These are phyloP conservation scores for Datisca glomerata DNA, from an alignment of 306 rosid genomes.

Conservation along the genomic window DNA sequence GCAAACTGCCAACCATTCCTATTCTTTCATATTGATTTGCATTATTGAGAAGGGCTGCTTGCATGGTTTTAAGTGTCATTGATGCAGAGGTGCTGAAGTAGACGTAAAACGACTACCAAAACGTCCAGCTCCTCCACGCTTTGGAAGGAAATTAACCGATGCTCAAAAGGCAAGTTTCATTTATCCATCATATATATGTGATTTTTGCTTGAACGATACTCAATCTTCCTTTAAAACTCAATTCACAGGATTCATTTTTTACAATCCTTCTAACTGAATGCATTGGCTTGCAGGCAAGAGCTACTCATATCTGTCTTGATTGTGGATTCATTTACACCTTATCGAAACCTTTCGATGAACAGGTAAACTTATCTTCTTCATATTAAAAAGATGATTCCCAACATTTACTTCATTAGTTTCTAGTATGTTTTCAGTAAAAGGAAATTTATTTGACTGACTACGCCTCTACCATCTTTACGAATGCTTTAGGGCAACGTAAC, in stretches of 20 bases:
- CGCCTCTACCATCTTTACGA: too few relatives aligned
- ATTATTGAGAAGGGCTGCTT: too few relatives aligned
- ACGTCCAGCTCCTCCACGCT: conserved; percentile 90
- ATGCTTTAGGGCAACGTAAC: too few relatives aligned
- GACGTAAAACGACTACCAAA: conserved; percentile 79
- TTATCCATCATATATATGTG: conserved; percentile 6
- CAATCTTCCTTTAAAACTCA: not conserved
- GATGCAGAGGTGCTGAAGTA: conserved; percentile 62
- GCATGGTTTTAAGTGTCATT: too few relatives aligned
- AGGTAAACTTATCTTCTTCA: conserved; percentile 24
- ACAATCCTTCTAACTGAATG: not conserved
- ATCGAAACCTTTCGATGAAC: conserved; percentile 79
- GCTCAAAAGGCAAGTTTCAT: conserved; percentile 58
- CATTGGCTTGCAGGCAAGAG: conserved; percentile 63
- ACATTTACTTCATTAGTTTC: too few relatives aligned
- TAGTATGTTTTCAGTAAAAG: too few relatives aligned
- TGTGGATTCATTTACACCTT: conserved; percentile 82
- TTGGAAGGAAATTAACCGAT: conserved; percentile 75
- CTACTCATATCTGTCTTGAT: conserved; percentile 92
- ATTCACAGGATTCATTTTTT: not conserved
- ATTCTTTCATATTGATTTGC: too few relatives aligned
- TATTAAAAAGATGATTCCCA: too few relatives aligned
- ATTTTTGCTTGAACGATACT: not conserved
- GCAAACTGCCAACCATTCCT: too few relatives aligned
- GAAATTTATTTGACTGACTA: too few relatives aligned